Evolutionary conservation across 1,284 basidiomycete species (phyloP).

Genomic region (Kalmanozyma brasiliensis): DNA sequence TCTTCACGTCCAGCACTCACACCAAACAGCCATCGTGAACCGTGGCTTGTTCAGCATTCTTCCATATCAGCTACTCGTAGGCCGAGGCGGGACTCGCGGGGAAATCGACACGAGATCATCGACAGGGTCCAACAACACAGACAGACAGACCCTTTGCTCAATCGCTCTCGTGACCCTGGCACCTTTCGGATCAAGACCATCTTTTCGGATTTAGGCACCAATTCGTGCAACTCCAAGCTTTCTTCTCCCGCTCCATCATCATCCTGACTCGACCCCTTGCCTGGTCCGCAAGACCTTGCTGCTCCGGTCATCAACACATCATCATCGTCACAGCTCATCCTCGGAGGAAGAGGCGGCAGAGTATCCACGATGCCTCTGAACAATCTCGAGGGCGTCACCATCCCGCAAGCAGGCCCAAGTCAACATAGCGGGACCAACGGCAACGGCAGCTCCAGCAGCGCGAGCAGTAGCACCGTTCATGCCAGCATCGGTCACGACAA

Average conservation of each 20-base stretch:
- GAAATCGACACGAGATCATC: no score
- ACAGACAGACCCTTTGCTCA: no score
- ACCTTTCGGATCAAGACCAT: slow-evolving; percentile 13
- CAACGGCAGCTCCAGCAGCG: slow-evolving; percentile 6
- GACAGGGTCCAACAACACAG: no score
- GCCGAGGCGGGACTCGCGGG: no score
- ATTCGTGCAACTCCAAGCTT: slow-evolving; percentile 10
- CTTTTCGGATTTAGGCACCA: slow-evolving; percentile 30
- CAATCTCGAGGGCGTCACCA: not conserved
- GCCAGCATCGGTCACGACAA: slow-evolving; percentile 3
- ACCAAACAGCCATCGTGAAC: no score
- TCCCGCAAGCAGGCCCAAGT: slow-evolving; percentile 2
- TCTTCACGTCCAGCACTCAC: no score
- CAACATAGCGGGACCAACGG: not conserved
- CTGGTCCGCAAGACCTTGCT: not conserved
- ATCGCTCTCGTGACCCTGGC: no score
- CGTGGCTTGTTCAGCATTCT: no score
- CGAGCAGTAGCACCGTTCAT: not conserved
- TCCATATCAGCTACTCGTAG: no score
- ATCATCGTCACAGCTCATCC: no score
- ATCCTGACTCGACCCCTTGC: slow-evolving; percentile 4
- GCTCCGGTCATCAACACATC: not conserved
- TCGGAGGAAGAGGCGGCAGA: not conserved
- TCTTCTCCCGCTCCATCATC: slow-evolving; percentile 3
- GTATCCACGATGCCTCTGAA: slow-evolving; percentile 2